A percentile compares a stretch with the other conserved stretches of the same genome.
Evolutionary conservation across 2,329 filamentous ascomycete species (phyloP).

Genomic region (Cyphellophora attinorum): DNA sequence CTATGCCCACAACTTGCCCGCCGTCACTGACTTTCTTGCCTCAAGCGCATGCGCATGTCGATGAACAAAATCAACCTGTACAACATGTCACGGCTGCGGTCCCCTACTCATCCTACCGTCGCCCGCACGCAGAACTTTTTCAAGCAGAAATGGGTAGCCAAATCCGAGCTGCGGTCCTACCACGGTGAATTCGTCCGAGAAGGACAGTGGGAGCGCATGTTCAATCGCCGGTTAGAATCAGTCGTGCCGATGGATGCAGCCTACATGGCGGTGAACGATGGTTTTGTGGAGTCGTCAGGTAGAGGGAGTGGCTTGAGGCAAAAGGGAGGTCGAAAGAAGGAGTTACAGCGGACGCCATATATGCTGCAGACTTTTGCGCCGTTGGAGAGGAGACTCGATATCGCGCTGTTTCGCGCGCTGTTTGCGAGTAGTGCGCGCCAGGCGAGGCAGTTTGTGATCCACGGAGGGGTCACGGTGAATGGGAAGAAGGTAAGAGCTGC

Average conservation of each 20-base stretch:
- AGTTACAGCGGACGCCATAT: conserved; percentile 53
- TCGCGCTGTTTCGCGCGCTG: conserved; percentile 85
- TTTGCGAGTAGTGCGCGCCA: conserved; percentile 91
- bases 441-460: conserved; percentile 86
- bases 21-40: conserved; percentile 2
- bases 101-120: conserved; percentile 30
- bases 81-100: conserved; percentile 58
- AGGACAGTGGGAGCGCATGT: conserved; percentile 89
- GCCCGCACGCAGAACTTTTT: conserved; percentile 60
- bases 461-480: conserved; percentile 91
- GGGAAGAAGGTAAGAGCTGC: conserved; percentile 66
- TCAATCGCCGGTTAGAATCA: conserved; percentile 67
- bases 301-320: conserved; percentile 60
- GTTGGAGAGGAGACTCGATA: conserved; percentile 80
- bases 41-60: conserved; percentile 82
- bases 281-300: conserved; percentile 72
- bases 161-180: conserved; percentile 73
- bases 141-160: conserved; percentile 96
- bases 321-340: conserved; percentile 10
- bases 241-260: conserved; percentile 76
- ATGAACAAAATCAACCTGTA: conserved; percentile 98
- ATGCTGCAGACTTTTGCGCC: conserved; percentile 96
- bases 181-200: conserved; percentile 93
- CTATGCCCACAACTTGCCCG: neutral
- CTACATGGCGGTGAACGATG: conserved; percentile 73